Conservation (phyloP, 148 eudicot species). For the Rhododendron molle region DNA sequence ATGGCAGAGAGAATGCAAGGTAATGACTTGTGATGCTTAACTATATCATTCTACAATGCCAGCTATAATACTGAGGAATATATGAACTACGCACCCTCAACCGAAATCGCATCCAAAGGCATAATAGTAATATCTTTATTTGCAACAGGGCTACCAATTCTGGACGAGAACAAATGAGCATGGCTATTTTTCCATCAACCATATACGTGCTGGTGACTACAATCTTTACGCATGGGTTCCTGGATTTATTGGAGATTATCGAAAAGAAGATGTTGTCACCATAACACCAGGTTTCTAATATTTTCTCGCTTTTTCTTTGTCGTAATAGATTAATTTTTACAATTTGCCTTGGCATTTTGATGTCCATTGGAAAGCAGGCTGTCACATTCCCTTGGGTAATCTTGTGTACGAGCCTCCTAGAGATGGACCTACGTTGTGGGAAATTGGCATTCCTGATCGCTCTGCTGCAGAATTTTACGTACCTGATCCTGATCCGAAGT, state of each 20-base stretch:
- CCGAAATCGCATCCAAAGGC: neutral
- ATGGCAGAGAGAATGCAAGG: conserved; percentile 98
- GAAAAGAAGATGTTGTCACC: conserved; percentile 31
- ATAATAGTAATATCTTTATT: neutral
- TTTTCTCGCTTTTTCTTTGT: neutral
- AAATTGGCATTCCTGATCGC: neutral
- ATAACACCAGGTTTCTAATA: conserved; percentile 50
- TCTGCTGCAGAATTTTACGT: neutral
- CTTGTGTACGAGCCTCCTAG: neutral
- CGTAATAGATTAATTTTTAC: neutral
- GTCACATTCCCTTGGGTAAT: neutral
- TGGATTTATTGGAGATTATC: conserved; percentile 76
- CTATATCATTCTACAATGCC: neutral
- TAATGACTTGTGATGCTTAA: conserved; percentile 10
- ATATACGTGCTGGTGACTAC: conserved; percentile 55
- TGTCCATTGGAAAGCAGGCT: neutral
- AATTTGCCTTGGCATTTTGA: neutral
- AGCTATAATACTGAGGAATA: neutral
- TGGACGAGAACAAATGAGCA: conserved; percentile 30
- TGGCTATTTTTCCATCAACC: conserved; percentile 54
- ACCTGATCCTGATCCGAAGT: neutral
- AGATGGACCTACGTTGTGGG: neutral
- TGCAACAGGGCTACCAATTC: conserved; percentile 52
- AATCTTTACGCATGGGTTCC: conserved; percentile 75
- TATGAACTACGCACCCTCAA: neutral